Base-by-base conservation (phyloP, 495 filamentous ascomycete genomes). In the Xylaria telfairii region DNA sequence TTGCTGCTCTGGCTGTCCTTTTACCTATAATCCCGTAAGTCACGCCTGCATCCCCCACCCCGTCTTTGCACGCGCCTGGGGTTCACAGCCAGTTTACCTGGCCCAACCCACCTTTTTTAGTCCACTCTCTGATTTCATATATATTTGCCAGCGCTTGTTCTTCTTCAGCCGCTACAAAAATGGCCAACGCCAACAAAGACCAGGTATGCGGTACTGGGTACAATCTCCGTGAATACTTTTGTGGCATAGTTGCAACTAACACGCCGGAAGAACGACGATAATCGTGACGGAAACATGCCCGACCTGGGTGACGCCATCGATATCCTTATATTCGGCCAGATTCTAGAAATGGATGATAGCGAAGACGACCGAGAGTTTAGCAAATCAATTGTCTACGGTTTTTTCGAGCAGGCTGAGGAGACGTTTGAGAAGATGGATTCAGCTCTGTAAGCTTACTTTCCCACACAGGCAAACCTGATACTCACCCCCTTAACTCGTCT, bases 291-390 rank as follows among this genome's bases (percentile, higher is more conserved):
- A 47, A 74, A 73, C 62, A 59, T 81, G 53, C 75, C 79, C 51
- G 82, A 87, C 47, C 80, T 87, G 17, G 88, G 88, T 54, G 93
- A 96, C 71, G 84, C 84, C 73, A 91, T 99, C 77, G 96, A 99
- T 78, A 78, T 81, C 30, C 75, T 79, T 61, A 96, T 93, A 68
- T 99, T 99, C 71, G 90, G 92, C 69, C 96, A 99, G 81, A 97
- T 99, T 79, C 88, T 98, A 53, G 94, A 97, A 81, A 97, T 97
- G 94, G 94, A 97, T 77, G 94, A 97, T 53, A 91, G 92, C 69
- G 90, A 91, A 60, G 90, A 90, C 5, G 91, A 93, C 81, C 71
- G 93, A 90, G 67, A 97, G 57, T 86, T 86, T 85, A 93, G 90
- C 82, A 88, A 86, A 76, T 90, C 92, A 59, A 96, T 99, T 68